Evolutionary conservation across 192 early-diverging fungal genomes (phyloP), one percentile per base, ranked within the genome.

Genomic region (Geranomyces variabilis): DNA sequence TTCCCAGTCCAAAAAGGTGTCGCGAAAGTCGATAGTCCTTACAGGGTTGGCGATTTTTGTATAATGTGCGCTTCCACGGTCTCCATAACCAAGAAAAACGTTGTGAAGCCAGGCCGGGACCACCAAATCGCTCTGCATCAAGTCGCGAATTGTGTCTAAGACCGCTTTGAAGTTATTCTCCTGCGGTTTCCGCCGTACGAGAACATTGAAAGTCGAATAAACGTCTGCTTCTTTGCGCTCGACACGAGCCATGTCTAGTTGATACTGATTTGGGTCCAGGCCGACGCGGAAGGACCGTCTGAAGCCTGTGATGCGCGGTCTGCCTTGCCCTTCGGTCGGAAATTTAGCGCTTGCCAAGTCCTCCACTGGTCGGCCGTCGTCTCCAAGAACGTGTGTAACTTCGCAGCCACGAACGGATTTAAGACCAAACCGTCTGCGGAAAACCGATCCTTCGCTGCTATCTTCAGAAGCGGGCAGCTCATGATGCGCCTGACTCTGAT

Each of bases 161-260:
- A 96, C 92, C 1, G 91, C 87, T 76, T 93, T 94, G 72, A 98
- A 96, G 76, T 96, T 96, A 81, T 93, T 98, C 80, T 96, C 95
- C 70, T 91, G 82, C 41, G 93, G 88, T 59, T 89, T 86, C 29
- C 96, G 84, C 31, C 98, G 88, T 65, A 99, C 72, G n/a, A 97
- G 81, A 22, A 98, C 82, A 76, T 96, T 98, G 66, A 98, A 94
- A 10, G 85, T 84, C 22, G 81, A 82, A 71, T 98, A 93, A 0
- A 94, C 82, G 75, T 91, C 89, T 21, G 84, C 83, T n/a, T 84
- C 80, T n/a, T 79, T 82, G 17, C 69, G 65, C 48, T 78, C 78
- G 43, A 76, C 67, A 41, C 58, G 63, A 10, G 75, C 73, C 70
- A 86, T 83, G 73, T 94, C 93, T 15, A 80, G 62, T 69, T 85